Evolutionary conservation across 176 grass and related monocot genomes (phyloP), one percentile per base, ranked within the genome.

Genomic region (Phoenix dactylifera): DNA sequence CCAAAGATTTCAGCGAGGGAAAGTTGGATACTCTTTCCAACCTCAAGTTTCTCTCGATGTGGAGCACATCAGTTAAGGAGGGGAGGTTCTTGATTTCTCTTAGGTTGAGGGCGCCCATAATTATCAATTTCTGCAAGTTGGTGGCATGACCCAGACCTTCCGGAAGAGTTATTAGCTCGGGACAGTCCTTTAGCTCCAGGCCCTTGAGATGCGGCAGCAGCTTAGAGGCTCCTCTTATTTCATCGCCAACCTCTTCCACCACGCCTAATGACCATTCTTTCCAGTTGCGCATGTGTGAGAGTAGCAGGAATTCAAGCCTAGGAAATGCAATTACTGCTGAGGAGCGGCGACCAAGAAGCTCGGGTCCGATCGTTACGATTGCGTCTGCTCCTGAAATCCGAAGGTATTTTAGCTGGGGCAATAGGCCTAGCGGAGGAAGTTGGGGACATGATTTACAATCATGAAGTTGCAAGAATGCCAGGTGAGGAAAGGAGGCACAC

Each of bases 11-110:
- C 26, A 78, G 48, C 18, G 14, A 18, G 15, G 56, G 58, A 26
- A 81, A 5, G 22, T 70, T 59, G 5, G 67, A 79, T 17, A 84
- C 20, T 24, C 28, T 44, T 62, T 84, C 52, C 3, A 79, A 23
- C 12, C 7, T 1, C 29, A 20, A 19, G 44, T 65, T 68, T 3
- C 3, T 0, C 0, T 0, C 0, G 7, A 79, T 57, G 15, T 14
- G 0, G 6, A 78, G 67, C 20, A 16, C 0, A 4, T 48, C 55
- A 9, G 55, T 52, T 0, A 85, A 49, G 39, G 49, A 63, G 0
- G 6, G 25, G n/a, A n/a, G n/a, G n/a, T n/a, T n/a, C n/a, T n/a
- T 55, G 3, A 19, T 22, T 20, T 23, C 62, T 20, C 15, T n/a
- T n/a, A n/a, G n/a, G n/a, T n/a, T n/a, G n/a, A n/a, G n/a, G n/a